phyloP scores from a whole-genome alignment of 345 rosid species.

The Iberis pinnata region DNA sequence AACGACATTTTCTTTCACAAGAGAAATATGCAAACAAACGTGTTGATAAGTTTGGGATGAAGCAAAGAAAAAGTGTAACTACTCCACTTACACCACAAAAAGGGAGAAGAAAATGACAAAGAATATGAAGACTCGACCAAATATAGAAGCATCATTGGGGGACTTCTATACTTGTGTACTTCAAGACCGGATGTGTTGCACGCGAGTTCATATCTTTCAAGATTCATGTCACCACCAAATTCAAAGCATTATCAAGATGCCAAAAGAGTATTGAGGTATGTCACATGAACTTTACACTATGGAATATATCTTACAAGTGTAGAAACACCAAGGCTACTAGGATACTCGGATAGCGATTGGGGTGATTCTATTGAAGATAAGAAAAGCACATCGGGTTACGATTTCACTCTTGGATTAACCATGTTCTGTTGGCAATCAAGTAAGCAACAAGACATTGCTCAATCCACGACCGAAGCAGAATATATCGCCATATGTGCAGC shows the following conservation, averaged over 20 bases:
- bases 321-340: not conserved
- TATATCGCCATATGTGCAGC: not conserved
- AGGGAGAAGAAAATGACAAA: not conserved
- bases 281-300: not conserved
- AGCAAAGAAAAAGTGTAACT: not conserved
- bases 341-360: not conserved
- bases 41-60: too few species aligned
- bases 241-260: not conserved
- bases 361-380: not conserved
- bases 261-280: not conserved
- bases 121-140: not conserved
- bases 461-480: not conserved
- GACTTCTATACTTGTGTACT: not conserved
- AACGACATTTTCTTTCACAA: too few species aligned
- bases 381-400: not conserved
- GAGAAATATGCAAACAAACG: too few species aligned
- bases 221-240: not conserved
- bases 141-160: not conserved
- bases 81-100: not conserved
- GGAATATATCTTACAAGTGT: not conserved
- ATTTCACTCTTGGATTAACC: not conserved
- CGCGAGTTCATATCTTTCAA: not conserved
- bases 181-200: not conserved
- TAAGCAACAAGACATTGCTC: not conserved
- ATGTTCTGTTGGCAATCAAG: not conserved